Evolutionary conservation across 2,329 filamentous ascomycete species (phyloP).

Genomic region (Sporothrix curviconia): DNA sequence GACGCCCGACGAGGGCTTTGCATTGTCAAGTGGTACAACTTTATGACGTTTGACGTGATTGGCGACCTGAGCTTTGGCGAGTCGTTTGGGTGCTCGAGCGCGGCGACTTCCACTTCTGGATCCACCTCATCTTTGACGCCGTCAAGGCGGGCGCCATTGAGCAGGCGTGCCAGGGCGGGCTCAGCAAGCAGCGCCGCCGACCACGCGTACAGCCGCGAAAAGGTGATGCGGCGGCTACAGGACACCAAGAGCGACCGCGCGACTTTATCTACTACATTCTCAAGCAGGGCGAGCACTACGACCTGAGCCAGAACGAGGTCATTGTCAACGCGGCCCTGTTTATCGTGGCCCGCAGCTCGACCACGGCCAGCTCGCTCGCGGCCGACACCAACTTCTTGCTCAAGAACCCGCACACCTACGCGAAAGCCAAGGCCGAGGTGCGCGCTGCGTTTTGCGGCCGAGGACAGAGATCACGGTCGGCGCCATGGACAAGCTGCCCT

Average conservation of each 20-base stretch:
- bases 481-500: slow-evolving; percentile 23
- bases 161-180: slow-evolving; percentile 12
- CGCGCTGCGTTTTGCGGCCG: slow-evolving; percentile 22
- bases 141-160: slow-evolving; percentile 17
- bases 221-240: slow-evolving; percentile 13
- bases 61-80: slow-evolving; percentile 23
- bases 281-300: slow-evolving; percentile 17
- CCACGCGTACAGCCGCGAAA: slow-evolving; percentile 13
- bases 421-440: slow-evolving; percentile 24
- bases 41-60: slow-evolving; percentile 23
- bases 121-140: slow-evolving; percentile 12
- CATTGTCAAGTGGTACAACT: slow-evolving; percentile 32
- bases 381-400: slow-evolving; percentile 27
- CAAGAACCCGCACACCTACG: slow-evolving; percentile 22
- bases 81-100: slow-evolving; percentile 22
- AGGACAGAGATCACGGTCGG: slow-evolving; percentile 25
- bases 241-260: slow-evolving; percentile 15
- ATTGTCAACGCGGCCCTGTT: slow-evolving; percentile 19
- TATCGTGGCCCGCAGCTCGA: slow-evolving; percentile 42
- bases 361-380: slow-evolving; percentile 36
- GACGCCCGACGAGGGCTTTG: slow-evolving; percentile 28
- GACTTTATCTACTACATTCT: slow-evolving; percentile 20
- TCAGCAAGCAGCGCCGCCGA: slow-evolving; percentile 10
- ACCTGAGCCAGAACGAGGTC: slow-evolving; percentile 17
- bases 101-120: slow-evolving; percentile 21